Evolutionary conservation across 1,139 yeast species (phyloP).

Genomic region (Geotrichum reessii): DNA sequence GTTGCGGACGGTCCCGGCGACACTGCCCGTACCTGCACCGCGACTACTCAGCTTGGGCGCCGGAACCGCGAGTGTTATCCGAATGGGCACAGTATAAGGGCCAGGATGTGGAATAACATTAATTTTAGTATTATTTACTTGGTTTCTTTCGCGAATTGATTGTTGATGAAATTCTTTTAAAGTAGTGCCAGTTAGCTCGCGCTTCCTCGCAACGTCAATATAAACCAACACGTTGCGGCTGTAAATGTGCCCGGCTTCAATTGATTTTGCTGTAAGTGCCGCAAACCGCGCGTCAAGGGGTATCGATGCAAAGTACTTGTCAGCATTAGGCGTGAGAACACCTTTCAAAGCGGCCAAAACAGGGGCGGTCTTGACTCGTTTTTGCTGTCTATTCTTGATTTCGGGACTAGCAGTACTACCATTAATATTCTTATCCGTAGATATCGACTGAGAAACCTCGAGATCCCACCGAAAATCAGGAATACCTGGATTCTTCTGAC

Average conservation of each 20-base stretch:
- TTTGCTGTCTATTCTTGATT: neutral
- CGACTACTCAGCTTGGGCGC: neutral
- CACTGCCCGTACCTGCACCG: neutral
- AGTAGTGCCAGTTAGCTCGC: neutral
- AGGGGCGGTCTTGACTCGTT: neutral
- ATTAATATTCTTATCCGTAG: neutral
- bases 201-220: neutral
- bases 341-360: neutral
- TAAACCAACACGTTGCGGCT: neutral
- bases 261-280: neutral
- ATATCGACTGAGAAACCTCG: neutral
- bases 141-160: neutral
- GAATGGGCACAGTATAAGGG: neutral
- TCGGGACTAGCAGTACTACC: neutral
- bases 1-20: neutral
- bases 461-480: neutral
- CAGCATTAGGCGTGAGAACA: neutral
- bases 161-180: neutral
- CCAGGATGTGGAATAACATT: neutral
- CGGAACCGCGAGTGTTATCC: neutral
- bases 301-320: neutral
- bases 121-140: neutral
- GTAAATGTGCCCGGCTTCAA: neutral
- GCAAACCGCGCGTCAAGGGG: neutral
- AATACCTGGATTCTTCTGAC: neutral